A percentile compares a stretch with the other conserved stretches of the same genome.
These are phyloP conservation scores for Didymosphaeria variabile DNA, from an alignment of 2,329 filamentous ascomycete species.

Conservation along the genomic window DNA sequence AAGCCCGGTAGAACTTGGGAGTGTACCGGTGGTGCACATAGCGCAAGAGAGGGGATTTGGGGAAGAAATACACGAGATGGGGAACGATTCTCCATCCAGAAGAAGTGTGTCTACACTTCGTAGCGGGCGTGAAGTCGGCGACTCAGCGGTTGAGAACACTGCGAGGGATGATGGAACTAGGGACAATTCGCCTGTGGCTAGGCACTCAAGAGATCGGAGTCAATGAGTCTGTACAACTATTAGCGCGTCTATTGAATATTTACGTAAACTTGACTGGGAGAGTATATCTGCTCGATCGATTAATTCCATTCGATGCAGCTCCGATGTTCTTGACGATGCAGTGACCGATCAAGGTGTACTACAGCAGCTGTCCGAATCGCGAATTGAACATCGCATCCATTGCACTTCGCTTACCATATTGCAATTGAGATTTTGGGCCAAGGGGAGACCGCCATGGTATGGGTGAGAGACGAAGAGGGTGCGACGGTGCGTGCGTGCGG, in stretches of 20 bases:
- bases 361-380: too few species aligned
- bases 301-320: too few species aligned
- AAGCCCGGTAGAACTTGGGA: neutral
- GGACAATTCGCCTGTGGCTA: neutral
- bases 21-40: neutral
- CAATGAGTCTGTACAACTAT: neutral
- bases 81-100: neutral
- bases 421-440: neutral
- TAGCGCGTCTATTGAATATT: neutral
- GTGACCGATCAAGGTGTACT: too few species aligned
- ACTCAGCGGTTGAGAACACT: neutral
- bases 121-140: neutral
- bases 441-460: neutral
- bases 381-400: too few species aligned
- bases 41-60: neutral
- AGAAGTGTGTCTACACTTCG: neutral
- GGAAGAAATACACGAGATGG: conserved; percentile 7
- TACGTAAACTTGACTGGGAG: neutral
- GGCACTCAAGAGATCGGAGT: neutral
- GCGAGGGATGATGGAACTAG: neutral
- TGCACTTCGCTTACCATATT: too few species aligned
- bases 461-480: conserved; percentile 3
- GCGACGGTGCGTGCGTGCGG: conserved; percentile 1
- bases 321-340: too few species aligned
- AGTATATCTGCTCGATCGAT: too few species aligned